A percentile compares a stretch with the other conserved stretches of the same genome.
These are phyloP conservation scores for Ophiostoma sp. DNA, from an alignment of 2,329 filamentous ascomycete genomes.

Conservation along the genomic window DNA sequence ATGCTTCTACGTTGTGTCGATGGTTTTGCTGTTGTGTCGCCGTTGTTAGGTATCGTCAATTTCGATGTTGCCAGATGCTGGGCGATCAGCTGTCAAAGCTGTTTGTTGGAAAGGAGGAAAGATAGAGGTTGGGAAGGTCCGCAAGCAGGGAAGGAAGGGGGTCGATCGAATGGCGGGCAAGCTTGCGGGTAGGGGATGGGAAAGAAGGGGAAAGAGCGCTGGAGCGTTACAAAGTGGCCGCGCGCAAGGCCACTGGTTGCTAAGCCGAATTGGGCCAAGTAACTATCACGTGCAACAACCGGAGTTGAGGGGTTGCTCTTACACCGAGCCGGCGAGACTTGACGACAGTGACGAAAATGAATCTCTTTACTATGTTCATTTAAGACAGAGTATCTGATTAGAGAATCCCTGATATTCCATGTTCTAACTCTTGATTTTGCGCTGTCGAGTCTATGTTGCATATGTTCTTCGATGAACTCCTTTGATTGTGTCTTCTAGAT, in stretches of 20 bases:
- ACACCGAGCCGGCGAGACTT: neutral
- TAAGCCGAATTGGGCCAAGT: neutral
- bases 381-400: no score
- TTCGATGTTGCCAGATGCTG: slow-evolving; percentile 3
- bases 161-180: slow-evolving; percentile 16
- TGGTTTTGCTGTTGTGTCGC: neutral
- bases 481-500: no score
- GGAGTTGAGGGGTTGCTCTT: neutral
- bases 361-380: neutral
- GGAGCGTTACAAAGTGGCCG: slow-evolving; percentile 15
- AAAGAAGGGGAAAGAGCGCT: neutral
- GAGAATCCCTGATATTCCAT: no score
- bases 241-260: neutral
- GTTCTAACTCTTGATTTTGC: no score
- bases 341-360: neutral
- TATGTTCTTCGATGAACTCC: no score
- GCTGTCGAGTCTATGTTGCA: no score
- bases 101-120: slow-evolving; percentile 13
- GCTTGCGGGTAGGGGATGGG: slow-evolving; percentile 5
- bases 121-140: slow-evolving; percentile 6
- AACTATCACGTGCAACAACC: slow-evolving; percentile 1
- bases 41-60: neutral
- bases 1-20: neutral
- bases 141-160: slow-evolving; percentile 14
- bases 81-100: neutral